Conservation (phyloP, 2,329 filamentous ascomycete species). For the Fusarium xylarioides region DNA sequence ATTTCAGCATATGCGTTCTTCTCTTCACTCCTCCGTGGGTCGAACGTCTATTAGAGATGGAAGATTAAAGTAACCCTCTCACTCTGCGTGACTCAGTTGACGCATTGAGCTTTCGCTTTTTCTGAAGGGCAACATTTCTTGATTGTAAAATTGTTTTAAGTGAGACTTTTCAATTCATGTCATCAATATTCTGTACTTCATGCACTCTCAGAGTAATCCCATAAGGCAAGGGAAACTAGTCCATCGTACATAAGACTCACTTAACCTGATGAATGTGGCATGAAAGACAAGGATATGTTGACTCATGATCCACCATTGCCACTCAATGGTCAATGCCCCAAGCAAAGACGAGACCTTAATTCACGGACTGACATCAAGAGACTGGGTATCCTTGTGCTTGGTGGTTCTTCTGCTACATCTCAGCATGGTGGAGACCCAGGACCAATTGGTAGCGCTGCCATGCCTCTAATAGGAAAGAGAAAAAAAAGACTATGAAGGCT, state of each 20-base stretch:
- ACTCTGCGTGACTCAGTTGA: conserved; percentile 59
- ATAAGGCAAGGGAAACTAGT: background rate
- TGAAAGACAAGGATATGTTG: background rate
- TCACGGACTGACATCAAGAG: background rate
- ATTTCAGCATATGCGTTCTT: conserved; percentile 66
- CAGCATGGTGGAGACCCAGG: background rate
- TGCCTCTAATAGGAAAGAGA: background rate
- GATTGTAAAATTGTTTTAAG: background rate
- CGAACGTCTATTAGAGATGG: conserved; percentile 65
- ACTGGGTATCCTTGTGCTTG: background rate
- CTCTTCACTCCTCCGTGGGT: conserved; percentile 59
- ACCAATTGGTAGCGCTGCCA: background rate
- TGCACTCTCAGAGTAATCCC: background rate
- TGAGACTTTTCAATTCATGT: background rate
- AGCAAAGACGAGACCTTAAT: conserved; percentile 1
- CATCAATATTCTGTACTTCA: background rate
- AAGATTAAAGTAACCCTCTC: conserved; percentile 60
- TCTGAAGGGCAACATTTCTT: conserved; percentile 55
- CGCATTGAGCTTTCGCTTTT: conserved; percentile 59
- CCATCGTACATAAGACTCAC: background rate
- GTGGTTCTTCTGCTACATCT: background rate
- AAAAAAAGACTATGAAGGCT: background rate
- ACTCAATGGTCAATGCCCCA: background rate
- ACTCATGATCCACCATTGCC: background rate
- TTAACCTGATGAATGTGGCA: background rate